phyloP scores from a whole-genome alignment of 2,329 filamentous ascomycete genomes.

The Phoma sp. region DNA sequence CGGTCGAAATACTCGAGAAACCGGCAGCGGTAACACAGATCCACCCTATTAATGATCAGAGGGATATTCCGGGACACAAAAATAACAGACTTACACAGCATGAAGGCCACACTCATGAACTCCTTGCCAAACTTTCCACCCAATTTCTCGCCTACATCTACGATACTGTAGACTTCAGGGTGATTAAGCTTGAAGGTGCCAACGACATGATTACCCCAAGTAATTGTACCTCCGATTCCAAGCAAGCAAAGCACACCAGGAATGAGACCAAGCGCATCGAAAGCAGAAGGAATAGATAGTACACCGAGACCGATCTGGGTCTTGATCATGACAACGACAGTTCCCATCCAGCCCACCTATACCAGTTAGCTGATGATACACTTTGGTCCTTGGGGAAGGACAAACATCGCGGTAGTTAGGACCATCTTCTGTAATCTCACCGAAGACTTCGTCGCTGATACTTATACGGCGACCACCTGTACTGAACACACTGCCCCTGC shows the following conservation, averaged over 20 bases:
- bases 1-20: constrained; percentile 65
- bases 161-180: constrained; percentile 63
- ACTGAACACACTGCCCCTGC: constrained; percentile 13
- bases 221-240: constrained; percentile 51
- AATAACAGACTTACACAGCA: constrained; percentile 33
- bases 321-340: constrained; percentile 30
- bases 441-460: constrained; percentile 11
- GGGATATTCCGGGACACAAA: background rate
- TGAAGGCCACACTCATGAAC: constrained; percentile 42
- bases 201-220: constrained; percentile 58
- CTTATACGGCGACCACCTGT: constrained; percentile 4
- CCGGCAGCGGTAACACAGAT: constrained; percentile 54
- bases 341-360: constrained; percentile 27
- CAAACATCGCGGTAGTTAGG: constrained; percentile 13
- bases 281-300: constrained; percentile 55
- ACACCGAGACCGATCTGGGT: constrained; percentile 44
- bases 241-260: constrained; percentile 55
- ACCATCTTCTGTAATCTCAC: constrained; percentile 10
- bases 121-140: constrained; percentile 60
- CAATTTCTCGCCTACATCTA: constrained; percentile 61
- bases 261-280: constrained; percentile 56
- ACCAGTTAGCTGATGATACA: background rate
- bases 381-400: no score
- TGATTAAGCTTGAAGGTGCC: constrained; percentile 61
- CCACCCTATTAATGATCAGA: constrained; percentile 40